Percentiles rank a stretch among this genome's conserved stretches.
Conservation (phyloP, 2,329 filamentous ascomycete species). For the Thermothelomyces thermophilus region DNA sequence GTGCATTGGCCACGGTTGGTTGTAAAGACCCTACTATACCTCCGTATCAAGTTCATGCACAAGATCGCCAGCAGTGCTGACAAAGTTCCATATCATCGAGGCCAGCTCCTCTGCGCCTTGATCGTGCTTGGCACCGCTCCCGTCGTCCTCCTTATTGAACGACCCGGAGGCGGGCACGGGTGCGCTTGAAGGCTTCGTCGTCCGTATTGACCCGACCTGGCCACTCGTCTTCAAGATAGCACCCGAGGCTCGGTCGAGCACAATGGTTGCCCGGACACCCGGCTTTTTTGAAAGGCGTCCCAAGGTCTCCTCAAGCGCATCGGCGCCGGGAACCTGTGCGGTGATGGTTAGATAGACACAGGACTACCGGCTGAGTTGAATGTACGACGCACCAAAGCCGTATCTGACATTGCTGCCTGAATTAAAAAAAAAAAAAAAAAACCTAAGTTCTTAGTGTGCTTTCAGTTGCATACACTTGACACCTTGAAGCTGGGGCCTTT, state of each 20-base stretch:
- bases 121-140: slow-evolving; percentile 40
- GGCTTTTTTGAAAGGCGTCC: slow-evolving; percentile 68
- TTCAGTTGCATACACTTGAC: neutral
- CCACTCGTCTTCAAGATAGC: slow-evolving; percentile 71
- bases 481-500: neutral
- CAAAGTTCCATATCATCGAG: slow-evolving; percentile 67
- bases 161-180: slow-evolving; percentile 34
- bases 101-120: slow-evolving; percentile 67
- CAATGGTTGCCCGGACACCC: slow-evolving; percentile 70
- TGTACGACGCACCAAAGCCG: slow-evolving; percentile 18
- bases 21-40: slow-evolving; percentile 35
- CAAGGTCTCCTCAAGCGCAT: slow-evolving; percentile 59
- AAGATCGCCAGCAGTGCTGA: slow-evolving; percentile 60
- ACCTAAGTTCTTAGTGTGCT: neutral
- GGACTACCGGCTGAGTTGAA: neutral
- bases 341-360: slow-evolving; percentile 7
- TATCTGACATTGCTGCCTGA: slow-evolving; percentile 17
- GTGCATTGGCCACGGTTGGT: neutral
- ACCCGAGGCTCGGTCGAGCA: slow-evolving; percentile 65
- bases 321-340: slow-evolving; percentile 36
- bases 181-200: slow-evolving; percentile 28
- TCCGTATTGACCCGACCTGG: slow-evolving; percentile 53
- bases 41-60: slow-evolving; percentile 69
- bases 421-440: too few species aligned
- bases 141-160: slow-evolving; percentile 41